Percentiles rank a stretch among this genome's conserved stretches.
Evolutionary conservation across 805 yeast genomes (phyloP).

Genomic region (Gaillardinia entomophila): DNA sequence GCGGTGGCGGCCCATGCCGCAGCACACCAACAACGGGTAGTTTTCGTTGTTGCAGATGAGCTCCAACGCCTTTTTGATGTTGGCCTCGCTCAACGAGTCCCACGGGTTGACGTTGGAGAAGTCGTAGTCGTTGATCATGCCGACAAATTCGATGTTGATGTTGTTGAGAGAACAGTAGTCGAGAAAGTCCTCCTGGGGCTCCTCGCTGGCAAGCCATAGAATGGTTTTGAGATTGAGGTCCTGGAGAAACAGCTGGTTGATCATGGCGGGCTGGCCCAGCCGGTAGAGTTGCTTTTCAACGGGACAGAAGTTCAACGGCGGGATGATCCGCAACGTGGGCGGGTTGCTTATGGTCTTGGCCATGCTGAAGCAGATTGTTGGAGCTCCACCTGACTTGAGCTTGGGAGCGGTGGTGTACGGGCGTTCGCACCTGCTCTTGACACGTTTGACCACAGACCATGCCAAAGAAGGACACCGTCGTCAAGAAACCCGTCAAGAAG

Average conservation of each 20-base stretch:
- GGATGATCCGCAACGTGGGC: constrained; percentile 69
- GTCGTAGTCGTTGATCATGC: constrained; percentile 60
- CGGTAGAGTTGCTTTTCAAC: constrained; percentile 84
- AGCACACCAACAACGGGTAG: constrained; percentile 86
- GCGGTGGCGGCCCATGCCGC: constrained; percentile 98
- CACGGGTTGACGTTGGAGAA: constrained; percentile 74
- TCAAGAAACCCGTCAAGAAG: constrained; percentile 7
- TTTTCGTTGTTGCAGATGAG: constrained; percentile 65
- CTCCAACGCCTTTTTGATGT: constrained; percentile 74
- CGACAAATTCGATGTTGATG: constrained; percentile 77
- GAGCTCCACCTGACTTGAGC: too few relatives aligned
- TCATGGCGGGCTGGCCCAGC: constrained; percentile 92
- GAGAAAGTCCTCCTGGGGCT: constrained; percentile 82
- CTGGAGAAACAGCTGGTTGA: constrained; percentile 79
- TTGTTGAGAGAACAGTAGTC: constrained; percentile 72
- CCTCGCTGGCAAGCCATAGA: constrained; percentile 93
- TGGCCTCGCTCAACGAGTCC: constrained; percentile 86
- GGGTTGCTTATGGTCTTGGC: constrained; percentile 32
- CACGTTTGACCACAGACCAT: too few relatives aligned
- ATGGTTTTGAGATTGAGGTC: constrained; percentile 72
- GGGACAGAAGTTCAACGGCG: constrained; percentile 93
- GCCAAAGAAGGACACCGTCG: constrained; percentile 34
- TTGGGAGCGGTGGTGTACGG: too few relatives aligned
- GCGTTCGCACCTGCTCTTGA: too few relatives aligned
- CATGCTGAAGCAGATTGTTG: background rate